These are phyloP conservation scores for Xylaria nigripes DNA, from an alignment of 495 filamentous ascomycete genomes.

Conservation along the genomic window DNA sequence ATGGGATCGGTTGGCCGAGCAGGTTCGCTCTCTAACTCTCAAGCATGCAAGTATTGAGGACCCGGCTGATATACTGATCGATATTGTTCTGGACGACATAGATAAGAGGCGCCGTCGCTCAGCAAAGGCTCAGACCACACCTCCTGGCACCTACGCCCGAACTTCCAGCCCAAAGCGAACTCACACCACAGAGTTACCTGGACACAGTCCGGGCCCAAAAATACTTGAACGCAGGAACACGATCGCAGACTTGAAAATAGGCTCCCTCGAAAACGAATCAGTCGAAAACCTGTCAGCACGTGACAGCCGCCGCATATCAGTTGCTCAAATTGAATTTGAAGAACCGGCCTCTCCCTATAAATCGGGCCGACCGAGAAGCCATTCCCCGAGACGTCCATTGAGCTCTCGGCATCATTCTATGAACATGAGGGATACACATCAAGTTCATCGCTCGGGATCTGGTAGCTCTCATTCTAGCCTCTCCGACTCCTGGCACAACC, in stretches of 20 bases:
- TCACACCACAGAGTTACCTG: conserved; percentile 51
- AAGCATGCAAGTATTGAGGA: conserved; percentile 85
- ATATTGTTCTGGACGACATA: conserved; percentile 93
- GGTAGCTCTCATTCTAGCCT: conserved; percentile 87
- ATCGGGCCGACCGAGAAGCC: conserved; percentile 54
- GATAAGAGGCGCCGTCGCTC: conserved; percentile 82
- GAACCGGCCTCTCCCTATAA: conserved; percentile 32
- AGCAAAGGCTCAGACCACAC: conserved; percentile 73
- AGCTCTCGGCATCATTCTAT: conserved; percentile 63
- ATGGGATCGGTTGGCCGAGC: conserved; percentile 89
- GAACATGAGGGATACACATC: conserved; percentile 54
- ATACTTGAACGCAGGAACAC: conserved; percentile 52
- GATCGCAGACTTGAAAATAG: conserved; percentile 36
- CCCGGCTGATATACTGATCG: conserved; percentile 76
- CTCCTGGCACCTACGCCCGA: conserved; percentile 56
- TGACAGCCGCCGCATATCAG: conserved; percentile 34
- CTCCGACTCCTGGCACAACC: conserved; percentile 56
- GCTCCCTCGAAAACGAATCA: conserved; percentile 38
- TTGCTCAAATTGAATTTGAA: conserved; percentile 32
- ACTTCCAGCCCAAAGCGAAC: conserved; percentile 50
- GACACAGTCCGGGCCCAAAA: conserved; percentile 52
- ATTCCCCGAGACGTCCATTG: conserved; percentile 66
- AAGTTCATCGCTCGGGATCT: conserved; percentile 76
- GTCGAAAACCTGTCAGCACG: conserved; percentile 25
- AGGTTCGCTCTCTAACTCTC: conserved; percentile 80